Evolutionary conservation across 148 eudicot species (phyloP).

Genomic region (Heliosperma pusillum): DNA sequence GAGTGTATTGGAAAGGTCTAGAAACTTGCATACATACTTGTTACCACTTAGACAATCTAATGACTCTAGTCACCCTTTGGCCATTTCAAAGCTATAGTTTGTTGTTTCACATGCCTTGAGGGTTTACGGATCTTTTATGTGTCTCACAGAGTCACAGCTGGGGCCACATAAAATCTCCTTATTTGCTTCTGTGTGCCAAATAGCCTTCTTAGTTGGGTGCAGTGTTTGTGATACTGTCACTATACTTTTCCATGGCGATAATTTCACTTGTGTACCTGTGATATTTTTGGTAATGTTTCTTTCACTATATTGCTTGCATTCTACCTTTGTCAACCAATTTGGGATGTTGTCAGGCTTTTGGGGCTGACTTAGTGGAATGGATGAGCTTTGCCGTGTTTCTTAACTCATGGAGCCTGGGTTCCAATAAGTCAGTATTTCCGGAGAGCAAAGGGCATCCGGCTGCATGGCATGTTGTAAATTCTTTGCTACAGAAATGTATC

Average conservation of each 20-base stretch:
- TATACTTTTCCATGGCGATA: neutral
- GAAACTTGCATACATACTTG: too few relatives aligned
- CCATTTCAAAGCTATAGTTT: neutral
- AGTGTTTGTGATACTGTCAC: neutral
- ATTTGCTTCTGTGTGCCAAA: neutral
- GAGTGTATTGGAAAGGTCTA: neutral
- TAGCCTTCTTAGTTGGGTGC: neutral
- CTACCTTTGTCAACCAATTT: neutral
- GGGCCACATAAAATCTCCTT: neutral
- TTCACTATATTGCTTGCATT: neutral
- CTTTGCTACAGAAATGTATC: constrained; percentile 51
- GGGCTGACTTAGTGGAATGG: constrained; percentile 64
- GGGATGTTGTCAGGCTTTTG: constrained; percentile 44
- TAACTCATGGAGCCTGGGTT: constrained; percentile 73
- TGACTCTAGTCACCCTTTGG: neutral
- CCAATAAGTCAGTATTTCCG: constrained; percentile 42
- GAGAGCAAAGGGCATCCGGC: constrained; percentile 31
- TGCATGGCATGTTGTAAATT: constrained; percentile 53
- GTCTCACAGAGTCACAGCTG: constrained; percentile 3
- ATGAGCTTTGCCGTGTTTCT: constrained; percentile 71
- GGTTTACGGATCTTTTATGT: neutral
- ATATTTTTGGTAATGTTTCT: neutral
- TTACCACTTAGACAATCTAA: neutral
- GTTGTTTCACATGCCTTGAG: neutral
- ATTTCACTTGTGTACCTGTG: neutral